Evolutionary conservation across 176 grass and related monocot genomes (phyloP).

Genomic region (Ensete ventricosum): DNA sequence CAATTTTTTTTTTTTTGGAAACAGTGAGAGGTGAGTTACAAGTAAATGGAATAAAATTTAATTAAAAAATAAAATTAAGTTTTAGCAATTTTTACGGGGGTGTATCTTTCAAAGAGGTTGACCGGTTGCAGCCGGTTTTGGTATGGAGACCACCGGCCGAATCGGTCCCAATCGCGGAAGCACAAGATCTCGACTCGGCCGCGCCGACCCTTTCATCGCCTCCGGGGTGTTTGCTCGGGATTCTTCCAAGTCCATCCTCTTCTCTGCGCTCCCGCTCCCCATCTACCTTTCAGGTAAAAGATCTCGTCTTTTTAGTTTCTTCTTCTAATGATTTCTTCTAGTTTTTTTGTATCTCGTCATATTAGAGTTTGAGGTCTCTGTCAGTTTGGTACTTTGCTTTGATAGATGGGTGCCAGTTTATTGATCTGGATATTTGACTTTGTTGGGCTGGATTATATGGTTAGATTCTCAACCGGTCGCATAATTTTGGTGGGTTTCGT

Average conservation of each 20-base stretch:
- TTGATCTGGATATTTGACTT: not conserved
- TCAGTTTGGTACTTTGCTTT: not conserved
- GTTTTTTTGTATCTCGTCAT: no score
- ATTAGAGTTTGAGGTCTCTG: not conserved
- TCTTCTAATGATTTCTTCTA: no score
- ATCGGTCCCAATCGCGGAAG: not conserved
- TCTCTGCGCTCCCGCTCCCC: not conserved
- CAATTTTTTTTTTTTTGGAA: no score
- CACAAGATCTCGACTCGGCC: not conserved
- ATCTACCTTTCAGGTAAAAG: not conserved
- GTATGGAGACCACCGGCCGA: not conserved
- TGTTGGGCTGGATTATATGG: not conserved
- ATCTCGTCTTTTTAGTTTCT: not conserved
- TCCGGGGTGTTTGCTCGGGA: not conserved
- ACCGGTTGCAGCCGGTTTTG: not conserved
- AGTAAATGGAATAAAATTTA: no score
- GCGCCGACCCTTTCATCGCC: no score
- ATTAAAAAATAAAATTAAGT: no score
- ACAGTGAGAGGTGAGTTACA: no score
- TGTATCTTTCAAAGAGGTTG: not conserved
- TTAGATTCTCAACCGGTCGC: not conserved
- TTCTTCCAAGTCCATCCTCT: not conserved
- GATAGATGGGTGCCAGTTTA: not conserved
- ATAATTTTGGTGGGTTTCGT: not conserved
- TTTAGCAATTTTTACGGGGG: no score